Evolutionary conservation across 305 asterid genomes (phyloP), one percentile per base, ranked within the genome.

Genomic region (Ajuga reptans): DNA sequence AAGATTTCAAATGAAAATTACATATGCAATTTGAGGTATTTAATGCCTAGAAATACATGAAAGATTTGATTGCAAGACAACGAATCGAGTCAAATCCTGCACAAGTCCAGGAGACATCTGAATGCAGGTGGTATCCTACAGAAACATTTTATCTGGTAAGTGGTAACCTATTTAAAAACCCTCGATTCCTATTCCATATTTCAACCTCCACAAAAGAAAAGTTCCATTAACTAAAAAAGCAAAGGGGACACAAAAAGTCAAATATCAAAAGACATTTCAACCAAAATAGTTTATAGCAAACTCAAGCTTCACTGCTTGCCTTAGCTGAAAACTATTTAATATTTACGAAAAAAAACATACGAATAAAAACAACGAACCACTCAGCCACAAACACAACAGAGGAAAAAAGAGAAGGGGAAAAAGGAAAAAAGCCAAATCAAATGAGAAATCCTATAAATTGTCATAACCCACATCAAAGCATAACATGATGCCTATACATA

Each of bases 311-410:
- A 52, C 36, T 41, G n/a, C 7, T 55, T 18, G 21, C 72, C 59
- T 29, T 63, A 67, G 68, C 81, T 61, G 71, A 58, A 67, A 58
- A 45, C 55, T 5, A 37, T 15, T 5, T 16, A 46, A 45, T 14
- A 46, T 37, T 45, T 49, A 52, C 29, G 11, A 55, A 57, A 46
- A 39, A 3, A 51, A 16, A 18, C 24, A 2, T 11, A 4, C 9
- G 61, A 62, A 6, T 36, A 0, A 16, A 45, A 46, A 21, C 27
- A 31, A 63, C 54, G 67, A 62, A 43, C n/a, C 24, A 64, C 51
- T 21, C 60, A 59, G 47, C 49, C 21, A 58, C 41, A 16, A 46
- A 39, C 4, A 12, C 59, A 52, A 6, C 11, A 15, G 59, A 59
- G 5, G 31, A 16, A 3, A 31, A 46, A 33, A 46, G 1, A 8